Conservation (phyloP, 805 yeast species). For the Nakazawaea ernobii region DNA sequence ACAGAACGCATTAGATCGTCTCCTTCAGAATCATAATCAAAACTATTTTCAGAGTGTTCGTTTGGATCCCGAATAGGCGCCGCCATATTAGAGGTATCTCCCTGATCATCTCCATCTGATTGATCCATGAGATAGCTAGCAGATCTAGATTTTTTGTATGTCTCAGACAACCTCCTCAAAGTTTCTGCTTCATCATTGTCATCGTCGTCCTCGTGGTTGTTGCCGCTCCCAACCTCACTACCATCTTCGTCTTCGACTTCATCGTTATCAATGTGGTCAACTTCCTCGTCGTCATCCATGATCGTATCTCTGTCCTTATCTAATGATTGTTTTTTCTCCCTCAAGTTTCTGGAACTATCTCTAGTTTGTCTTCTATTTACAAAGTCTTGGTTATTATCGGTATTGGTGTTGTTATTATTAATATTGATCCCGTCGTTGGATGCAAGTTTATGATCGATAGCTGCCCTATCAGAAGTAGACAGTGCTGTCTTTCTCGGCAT, state of each 20-base stretch:
- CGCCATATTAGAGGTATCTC: not conserved
- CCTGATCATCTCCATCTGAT: constrained; percentile 18
- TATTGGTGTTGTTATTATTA: not conserved
- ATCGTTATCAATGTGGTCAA: constrained; percentile 23
- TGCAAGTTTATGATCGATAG: not conserved
- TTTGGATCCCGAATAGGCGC: constrained; percentile 7
- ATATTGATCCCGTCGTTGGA: not conserved
- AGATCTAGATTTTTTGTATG: constrained; percentile 12
- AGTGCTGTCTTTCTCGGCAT: constrained; percentile 6
- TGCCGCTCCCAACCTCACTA: constrained; percentile 13
- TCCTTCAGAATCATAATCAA: constrained; percentile 9
- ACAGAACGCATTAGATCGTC: constrained; percentile 11
- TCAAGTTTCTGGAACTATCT: not conserved
- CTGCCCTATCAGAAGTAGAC: not conserved
- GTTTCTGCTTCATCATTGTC: constrained; percentile 25
- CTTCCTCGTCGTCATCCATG: constrained; percentile 17
- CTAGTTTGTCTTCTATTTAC: not conserved
- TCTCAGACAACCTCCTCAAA: constrained; percentile 27
- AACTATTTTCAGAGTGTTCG: constrained; percentile 12
- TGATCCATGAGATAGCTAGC: constrained; percentile 8
- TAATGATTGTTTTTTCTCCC: constrained; percentile 2
- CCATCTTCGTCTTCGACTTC: constrained; percentile 10
- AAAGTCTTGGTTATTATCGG: too few species aligned
- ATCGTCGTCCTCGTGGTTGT: constrained; percentile 22
- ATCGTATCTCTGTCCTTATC: constrained; percentile 11